Percentiles rank a stretch among this genome's conserved stretches.
Conservation (phyloP, 495 filamentous ascomycete genomes). For the Pyrenula massariospora region DNA sequence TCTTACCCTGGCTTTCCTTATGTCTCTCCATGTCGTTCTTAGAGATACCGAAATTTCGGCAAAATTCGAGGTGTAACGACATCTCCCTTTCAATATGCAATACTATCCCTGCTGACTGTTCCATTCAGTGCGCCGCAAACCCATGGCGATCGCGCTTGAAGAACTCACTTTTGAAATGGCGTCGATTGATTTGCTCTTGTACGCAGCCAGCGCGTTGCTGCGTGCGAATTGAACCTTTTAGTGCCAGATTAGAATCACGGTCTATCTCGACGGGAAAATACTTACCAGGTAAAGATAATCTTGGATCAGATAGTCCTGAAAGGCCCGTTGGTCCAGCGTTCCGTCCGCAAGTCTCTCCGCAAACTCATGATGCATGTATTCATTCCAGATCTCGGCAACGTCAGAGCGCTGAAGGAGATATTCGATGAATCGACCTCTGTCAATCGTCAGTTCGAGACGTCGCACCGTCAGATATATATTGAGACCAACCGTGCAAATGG, state of each 20-base stretch:
- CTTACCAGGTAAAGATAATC: conserved; percentile 79
- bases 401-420: conserved; percentile 69
- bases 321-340: conserved; percentile 55
- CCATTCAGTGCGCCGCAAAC: too few relatives aligned
- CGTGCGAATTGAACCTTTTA: conserved; percentile 70
- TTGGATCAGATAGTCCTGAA: conserved; percentile 79
- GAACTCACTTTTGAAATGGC: conserved; percentile 52
- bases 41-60: conserved; percentile 66
- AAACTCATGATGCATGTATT: conserved; percentile 70
- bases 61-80: conserved; percentile 69
- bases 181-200: conserved; percentile 64
- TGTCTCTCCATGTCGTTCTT: conserved; percentile 58
- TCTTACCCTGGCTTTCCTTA: conserved; percentile 61
- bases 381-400: conserved; percentile 57
- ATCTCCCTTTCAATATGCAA: conserved; percentile 69
- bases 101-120: conserved; percentile 59
- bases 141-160: too few relatives aligned
- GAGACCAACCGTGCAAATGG: conserved; percentile 69
- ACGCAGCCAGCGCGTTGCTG: conserved; percentile 70
- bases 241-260: background rate
- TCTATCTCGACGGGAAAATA: background rate
- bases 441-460: background rate
- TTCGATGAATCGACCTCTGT: conserved; percentile 70
- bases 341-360: conserved; percentile 64
- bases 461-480: background rate